Conservation (phyloP, 306 rosid genomes). For the Ziziphus jujuba region DNA sequence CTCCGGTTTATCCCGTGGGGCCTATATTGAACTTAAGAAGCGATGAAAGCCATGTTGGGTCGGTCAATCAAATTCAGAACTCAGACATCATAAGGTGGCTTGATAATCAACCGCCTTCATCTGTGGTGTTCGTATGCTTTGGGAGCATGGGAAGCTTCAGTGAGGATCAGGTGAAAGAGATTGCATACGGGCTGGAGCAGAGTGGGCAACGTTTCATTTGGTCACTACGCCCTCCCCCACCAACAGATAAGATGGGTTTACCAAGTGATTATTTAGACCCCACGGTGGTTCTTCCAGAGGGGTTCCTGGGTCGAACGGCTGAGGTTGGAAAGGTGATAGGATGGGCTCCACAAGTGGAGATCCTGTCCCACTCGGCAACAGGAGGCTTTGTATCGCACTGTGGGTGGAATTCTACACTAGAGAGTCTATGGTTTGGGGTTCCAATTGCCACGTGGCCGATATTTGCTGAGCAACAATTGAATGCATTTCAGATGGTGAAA, state of each 20-base stretch:
- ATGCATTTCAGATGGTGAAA: constrained; percentile 35
- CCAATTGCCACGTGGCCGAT: constrained; percentile 58
- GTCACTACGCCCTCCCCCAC: constrained; percentile 46
- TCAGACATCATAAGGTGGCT: constrained; percentile 9
- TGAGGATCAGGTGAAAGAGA: constrained; percentile 11
- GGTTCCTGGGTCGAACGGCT: constrained; percentile 49
- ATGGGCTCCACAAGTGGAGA: constrained; percentile 56
- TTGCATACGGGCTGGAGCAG: constrained; percentile 24
- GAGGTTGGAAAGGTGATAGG: constrained; percentile 41
- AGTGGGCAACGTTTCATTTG: constrained; percentile 33
- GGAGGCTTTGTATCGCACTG: constrained; percentile 60
- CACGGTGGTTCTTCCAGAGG: constrained; percentile 32
- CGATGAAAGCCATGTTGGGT: neutral
- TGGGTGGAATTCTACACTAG: constrained; percentile 59
- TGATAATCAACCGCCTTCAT: constrained; percentile 3
- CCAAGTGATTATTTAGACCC: constrained; percentile 11
- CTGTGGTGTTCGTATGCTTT: constrained; percentile 17
- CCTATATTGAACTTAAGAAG: constrained; percentile 15
- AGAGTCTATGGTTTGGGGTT: constrained; percentile 52
- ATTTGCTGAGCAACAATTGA: constrained; percentile 50
- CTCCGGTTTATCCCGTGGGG: constrained; percentile 24
- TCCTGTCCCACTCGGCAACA: constrained; percentile 41
- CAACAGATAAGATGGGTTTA: neutral
- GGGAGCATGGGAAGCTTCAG: constrained; percentile 21
- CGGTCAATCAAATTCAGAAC: too few species aligned